Evolutionary conservation across 2,329 filamentous ascomycete genomes (phyloP), one percentile per base, ranked within the genome.

Genomic region (Alternaria sp.): DNA sequence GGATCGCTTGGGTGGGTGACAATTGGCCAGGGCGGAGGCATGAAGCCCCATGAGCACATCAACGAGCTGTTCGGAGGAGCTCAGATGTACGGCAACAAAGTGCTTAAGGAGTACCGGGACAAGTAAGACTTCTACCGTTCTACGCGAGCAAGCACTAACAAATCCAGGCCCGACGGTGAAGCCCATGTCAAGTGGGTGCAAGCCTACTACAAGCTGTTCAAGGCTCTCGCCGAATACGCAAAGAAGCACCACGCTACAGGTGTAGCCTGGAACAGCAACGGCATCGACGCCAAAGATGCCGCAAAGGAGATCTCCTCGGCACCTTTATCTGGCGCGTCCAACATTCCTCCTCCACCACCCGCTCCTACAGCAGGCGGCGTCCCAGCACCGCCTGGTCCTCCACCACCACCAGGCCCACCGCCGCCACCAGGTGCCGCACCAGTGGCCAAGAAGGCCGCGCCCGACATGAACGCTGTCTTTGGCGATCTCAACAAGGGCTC

Each of bases 51-150:
- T 68, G 94, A 96, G 75, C 92, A 94, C 74, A 91, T 98, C 50
- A 90, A 90, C 50, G 94, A 97, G 71, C 90, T 90, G 62, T 85
- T 97, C 19, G 90, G 90, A 28, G 91, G 93, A 54, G 93, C 94
- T 44, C 91, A 98, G 79, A 97, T 97, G 83, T 97, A 93, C 74
- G 96, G 96, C 32, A 98, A 99, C 83, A 89, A 94, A 72, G 92
- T 99, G 40, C 83, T 98, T 71, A 97, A 93, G 82, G 91, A 96
- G 73, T 90, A 91, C 80, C 97, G 96, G 82, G 94, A 92, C 67
- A 91, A 89, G 89, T 91, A 78, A 71, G 86, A 9, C n/a, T n/a
- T n/a, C n/a, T n/a, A n/a, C n/a, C n/a, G n/a, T n/a, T n/a, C n/a
- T n/a, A n/a, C n/a, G n/a, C n/a, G n/a, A n/a, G n/a, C n/a, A n/a